Conservation (phyloP, 345 rosid species). For the Lumnitzera racemosa region DNA sequence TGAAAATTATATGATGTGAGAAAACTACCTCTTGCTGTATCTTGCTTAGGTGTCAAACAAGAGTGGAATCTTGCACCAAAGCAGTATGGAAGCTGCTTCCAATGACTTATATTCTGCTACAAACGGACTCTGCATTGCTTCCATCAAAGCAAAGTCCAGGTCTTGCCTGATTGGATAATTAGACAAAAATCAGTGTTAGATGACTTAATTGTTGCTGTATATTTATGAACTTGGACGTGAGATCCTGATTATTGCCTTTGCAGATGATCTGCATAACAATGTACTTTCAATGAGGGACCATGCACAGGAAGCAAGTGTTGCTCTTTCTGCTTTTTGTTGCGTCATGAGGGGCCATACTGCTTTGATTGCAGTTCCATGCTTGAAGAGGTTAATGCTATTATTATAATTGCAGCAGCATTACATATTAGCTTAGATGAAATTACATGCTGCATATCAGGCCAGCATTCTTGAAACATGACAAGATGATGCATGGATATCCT, state of each 20-base stretch:
- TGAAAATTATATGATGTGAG: slow-evolving; percentile 1
- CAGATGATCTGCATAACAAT: slow-evolving; percentile 73
- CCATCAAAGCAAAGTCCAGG: slow-evolving; percentile 88
- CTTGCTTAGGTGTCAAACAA: slow-evolving; percentile 54
- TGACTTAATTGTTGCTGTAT: neutral
- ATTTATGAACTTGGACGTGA: slow-evolving; percentile 2
- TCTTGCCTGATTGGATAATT: slow-evolving; percentile 17
- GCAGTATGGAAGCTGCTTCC: slow-evolving; percentile 79
- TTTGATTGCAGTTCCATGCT: slow-evolving; percentile 93
- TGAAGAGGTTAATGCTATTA: slow-evolving; percentile 56
- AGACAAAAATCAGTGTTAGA: neutral
- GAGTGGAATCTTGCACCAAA: slow-evolving; percentile 80
- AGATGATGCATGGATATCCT: too few species aligned
- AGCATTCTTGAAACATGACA: too few species aligned
- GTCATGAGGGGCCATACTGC: slow-evolving; percentile 79
- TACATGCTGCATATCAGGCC: too few species aligned
- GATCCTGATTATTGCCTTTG: slow-evolving; percentile 10
- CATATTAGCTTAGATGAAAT: too few species aligned
- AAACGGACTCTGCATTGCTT: slow-evolving; percentile 62
- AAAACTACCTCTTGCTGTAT: slow-evolving; percentile 7
- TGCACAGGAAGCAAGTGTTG: slow-evolving; percentile 75
- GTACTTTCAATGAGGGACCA: slow-evolving; percentile 81
- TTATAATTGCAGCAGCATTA: too few species aligned
- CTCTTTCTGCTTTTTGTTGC: slow-evolving; percentile 63
- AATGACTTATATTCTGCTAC: slow-evolving; percentile 60